A percentile compares a stretch with the other conserved stretches of the same genome.
phyloP scores from a whole-genome alignment of 208 protist species.

The Phytomonas sp. region DNA sequence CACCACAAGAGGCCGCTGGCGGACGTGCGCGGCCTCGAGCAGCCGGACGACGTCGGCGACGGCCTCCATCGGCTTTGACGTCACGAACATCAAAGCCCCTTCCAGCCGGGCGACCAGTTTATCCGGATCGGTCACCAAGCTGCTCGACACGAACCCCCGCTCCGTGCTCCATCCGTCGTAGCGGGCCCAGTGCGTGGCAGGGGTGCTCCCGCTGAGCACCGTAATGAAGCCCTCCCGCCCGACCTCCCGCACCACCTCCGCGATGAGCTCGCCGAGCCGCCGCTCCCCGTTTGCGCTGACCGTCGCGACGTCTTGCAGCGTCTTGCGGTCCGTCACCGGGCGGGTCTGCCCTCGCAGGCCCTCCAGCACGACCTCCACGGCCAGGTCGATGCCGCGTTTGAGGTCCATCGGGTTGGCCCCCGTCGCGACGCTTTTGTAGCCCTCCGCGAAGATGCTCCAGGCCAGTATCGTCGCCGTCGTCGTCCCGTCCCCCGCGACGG shows the following conservation, averaged over 20 bases:
- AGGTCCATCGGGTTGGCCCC: conserved; percentile 99
- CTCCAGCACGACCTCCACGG: conserved; percentile 86
- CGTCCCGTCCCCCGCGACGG: conserved; percentile 97
- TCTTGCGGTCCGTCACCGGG: conserved; percentile 90
- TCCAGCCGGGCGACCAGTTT: conserved; percentile 91
- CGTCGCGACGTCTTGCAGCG: conserved; percentile 96
- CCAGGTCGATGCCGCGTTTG: conserved; percentile 96
- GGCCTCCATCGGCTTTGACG: conserved; percentile 35
- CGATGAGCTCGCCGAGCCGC: conserved; percentile 96
- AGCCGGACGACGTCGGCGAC: conserved; percentile 61
- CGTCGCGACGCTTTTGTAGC: conserved; percentile 97
- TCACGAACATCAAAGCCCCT: conserved; percentile 92
- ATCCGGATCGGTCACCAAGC: background rate
- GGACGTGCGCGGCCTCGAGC: conserved; percentile 50
- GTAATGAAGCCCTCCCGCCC: conserved; percentile 98
- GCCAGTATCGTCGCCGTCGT: conserved; percentile 99
- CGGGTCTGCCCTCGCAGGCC: conserved; percentile 91
- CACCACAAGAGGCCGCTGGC: conserved; percentile 50
- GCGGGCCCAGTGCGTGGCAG: conserved; percentile 94
- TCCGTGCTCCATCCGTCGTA: conserved; percentile 98
- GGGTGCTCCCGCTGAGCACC: conserved; percentile 96
- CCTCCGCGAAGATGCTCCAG: conserved; percentile 97
- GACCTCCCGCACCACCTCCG: conserved; percentile 96
- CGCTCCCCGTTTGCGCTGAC: conserved; percentile 99
- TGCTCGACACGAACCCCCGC: conserved; percentile 95